A percentile compares a stretch with the other conserved stretches of the same genome.
phyloP scores from a whole-genome alignment of 306 rosid species.

The Sicyos baderoa region DNA sequence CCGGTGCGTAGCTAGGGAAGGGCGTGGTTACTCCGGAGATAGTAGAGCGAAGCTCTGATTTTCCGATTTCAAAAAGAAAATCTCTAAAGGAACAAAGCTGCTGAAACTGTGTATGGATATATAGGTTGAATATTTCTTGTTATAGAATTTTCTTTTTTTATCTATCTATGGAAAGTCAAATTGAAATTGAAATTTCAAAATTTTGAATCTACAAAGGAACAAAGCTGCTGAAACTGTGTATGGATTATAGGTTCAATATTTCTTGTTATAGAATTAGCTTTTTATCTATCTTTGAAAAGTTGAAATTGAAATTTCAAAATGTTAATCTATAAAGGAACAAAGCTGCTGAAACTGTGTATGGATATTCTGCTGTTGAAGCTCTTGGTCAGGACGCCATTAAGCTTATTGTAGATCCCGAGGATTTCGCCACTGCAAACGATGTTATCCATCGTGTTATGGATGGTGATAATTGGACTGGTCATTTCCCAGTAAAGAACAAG shows the following conservation, averaged over 20 bases:
- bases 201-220: conserved; percentile 52
- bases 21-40: too few relatives aligned
- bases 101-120: conserved; percentile 71
- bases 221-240: conserved; percentile 74
- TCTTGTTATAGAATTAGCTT: too few relatives aligned
- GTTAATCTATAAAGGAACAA: conserved; percentile 59
- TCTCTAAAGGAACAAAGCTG: conserved; percentile 68
- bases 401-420: conserved; percentile 57
- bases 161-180: too few relatives aligned
- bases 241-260: conserved; percentile 28
- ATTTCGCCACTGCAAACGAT: conserved; percentile 38
- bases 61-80: too few relatives aligned
- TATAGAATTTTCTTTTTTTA: too few relatives aligned
- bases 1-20: too few relatives aligned
- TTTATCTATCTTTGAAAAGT: too few relatives aligned
- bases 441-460: conserved; percentile 43
- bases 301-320: too few relatives aligned
- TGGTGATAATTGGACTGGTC: conserved; percentile 94
- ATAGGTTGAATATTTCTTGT: too few relatives aligned
- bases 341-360: conserved; percentile 72
- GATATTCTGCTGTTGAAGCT: conserved; percentile 78
- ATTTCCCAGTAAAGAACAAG: conserved; percentile 69
- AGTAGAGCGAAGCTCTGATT: too few relatives aligned
- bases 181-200: too few relatives aligned
- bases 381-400: conserved; percentile 55